Evolutionary conservation across 2,329 filamentous ascomycete species (phyloP).

Genomic region (Colletotrichum sidae): DNA sequence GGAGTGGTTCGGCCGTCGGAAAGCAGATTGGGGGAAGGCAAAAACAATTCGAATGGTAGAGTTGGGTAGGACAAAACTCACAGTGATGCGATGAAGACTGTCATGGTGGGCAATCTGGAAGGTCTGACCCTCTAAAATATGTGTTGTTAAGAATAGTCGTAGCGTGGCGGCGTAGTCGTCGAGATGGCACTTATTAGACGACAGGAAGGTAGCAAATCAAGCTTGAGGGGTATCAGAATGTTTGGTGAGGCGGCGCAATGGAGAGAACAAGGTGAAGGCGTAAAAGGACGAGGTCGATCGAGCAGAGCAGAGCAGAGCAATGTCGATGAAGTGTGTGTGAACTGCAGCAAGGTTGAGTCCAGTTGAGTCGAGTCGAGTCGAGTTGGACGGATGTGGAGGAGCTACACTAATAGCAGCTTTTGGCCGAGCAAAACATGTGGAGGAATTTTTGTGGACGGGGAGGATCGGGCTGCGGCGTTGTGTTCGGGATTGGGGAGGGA

Average conservation of each 20-base stretch:
- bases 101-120: constrained; percentile 53
- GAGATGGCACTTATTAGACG: not conserved
- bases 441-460: not conserved
- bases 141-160: not conserved
- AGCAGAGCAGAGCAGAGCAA: no score
- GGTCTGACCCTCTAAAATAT: constrained; percentile 4
- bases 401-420: constrained; percentile 22
- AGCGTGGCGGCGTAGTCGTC: not conserved
- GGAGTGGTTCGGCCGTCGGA: not conserved
- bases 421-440: constrained; percentile 26
- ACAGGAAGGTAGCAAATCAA: not conserved
- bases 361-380: no score
- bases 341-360: no score
- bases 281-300: not conserved
- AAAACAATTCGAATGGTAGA: constrained; percentile 14
- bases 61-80: constrained; percentile 46
- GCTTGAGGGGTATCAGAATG: not conserved
- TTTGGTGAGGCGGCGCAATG: not conserved
- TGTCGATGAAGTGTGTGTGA: no score
- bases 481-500: constrained; percentile 24
- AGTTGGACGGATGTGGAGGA: not conserved
- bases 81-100: constrained; percentile 63
- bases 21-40: constrained; percentile 12
- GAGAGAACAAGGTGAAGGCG: no score
- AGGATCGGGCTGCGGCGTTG: constrained; percentile 4